A percentile compares a stretch with the other conserved stretches of the same genome.
These are phyloP conservation scores for Diaporthe nobilis DNA, from an alignment of 2,329 filamentous ascomycete genomes.

Conservation along the genomic window DNA sequence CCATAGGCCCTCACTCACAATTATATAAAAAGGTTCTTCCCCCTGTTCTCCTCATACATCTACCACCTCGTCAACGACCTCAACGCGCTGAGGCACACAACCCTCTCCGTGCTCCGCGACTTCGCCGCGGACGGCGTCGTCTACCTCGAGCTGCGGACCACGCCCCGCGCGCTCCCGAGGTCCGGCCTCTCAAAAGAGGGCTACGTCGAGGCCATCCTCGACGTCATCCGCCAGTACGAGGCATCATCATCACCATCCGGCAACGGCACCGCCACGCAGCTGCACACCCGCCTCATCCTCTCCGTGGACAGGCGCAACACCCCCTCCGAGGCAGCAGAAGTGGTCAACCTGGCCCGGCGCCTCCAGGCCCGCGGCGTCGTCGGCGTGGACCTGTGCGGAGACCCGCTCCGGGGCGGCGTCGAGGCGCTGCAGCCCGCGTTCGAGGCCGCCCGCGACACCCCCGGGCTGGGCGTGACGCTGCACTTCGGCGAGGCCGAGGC, in stretches of 20 bases:
- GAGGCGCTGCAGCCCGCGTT: constrained; percentile 73
- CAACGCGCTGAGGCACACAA: constrained; percentile 72
- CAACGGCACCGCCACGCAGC: constrained; percentile 38
- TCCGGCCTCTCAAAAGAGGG: constrained; percentile 67
- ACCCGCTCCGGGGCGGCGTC: constrained; percentile 76
- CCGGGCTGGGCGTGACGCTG: constrained; percentile 75
- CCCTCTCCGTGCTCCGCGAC: constrained; percentile 73
- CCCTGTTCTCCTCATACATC: constrained; percentile 83
- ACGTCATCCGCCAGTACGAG: constrained; percentile 70
- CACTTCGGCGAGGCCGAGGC: constrained; percentile 82
- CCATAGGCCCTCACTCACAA: constrained; percentile 7
- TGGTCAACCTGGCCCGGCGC: constrained; percentile 73
- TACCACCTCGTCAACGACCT: constrained; percentile 80
- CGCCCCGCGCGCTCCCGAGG: constrained; percentile 74
- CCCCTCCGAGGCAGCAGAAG: constrained; percentile 70
- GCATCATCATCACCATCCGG: not conserved
- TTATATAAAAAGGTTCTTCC: constrained; percentile 75
- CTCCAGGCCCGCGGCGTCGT: constrained; percentile 72
- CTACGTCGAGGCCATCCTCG: constrained; percentile 77
- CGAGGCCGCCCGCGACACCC: constrained; percentile 61
- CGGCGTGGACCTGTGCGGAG: constrained; percentile 84
- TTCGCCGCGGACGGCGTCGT: constrained; percentile 80
- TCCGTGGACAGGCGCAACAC: constrained; percentile 80
- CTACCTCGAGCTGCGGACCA: constrained; percentile 86
- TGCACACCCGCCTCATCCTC: constrained; percentile 78